Base-by-base conservation (phyloP, 805 yeast genomes). In the Clavispora vitiphila region DNA sequence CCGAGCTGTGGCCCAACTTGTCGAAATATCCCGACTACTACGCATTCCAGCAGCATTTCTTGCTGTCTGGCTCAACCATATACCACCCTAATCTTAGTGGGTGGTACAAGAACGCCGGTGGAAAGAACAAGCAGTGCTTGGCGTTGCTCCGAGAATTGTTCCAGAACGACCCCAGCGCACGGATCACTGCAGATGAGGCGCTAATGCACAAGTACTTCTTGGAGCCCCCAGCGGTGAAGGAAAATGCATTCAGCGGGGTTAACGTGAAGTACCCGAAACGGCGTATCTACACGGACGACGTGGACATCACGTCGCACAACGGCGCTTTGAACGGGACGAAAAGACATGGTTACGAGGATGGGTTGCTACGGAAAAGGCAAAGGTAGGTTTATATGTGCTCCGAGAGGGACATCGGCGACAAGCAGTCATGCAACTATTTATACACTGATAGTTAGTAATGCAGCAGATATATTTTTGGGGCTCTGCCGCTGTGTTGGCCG, bases 21-120 rank as follows among this genome's bases (percentile, higher is more conserved):
- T 70, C 73, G 32, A 80, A 80, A 48, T 90, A 88, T 56, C 98
- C 99, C 0, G 99, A 93, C 56, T 93, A 74, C 58, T 49, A 50
- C 18, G 57, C 68, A 14, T 67, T 69, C 44, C 67, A 64, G 42
- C 72, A 88, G 42, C 75, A 80, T 40, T 53, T 63, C 18, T 37
- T 50, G 19, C 71, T 71, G 36, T 71, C 81, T 54, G 78, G 76
- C 34, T 68, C 70, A 15, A 44, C 46, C 7, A 21, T 40, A 5
- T 84, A 80, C 53, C 86, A 88, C 1, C 71, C 82, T 10, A 85
- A 83, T 53, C 65, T 93, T 30, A 78, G 78, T 31, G 79, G 81
- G 10, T 93, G 99, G 99, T 91, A 83, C 59, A 85, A 83, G 47
- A 72, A 86, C 2, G 80, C 86, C 22, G 95, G 95, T 11, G 91